Conservation (phyloP, 1,284 basidiomycete species). For the Heliocybe sulcata region DNA sequence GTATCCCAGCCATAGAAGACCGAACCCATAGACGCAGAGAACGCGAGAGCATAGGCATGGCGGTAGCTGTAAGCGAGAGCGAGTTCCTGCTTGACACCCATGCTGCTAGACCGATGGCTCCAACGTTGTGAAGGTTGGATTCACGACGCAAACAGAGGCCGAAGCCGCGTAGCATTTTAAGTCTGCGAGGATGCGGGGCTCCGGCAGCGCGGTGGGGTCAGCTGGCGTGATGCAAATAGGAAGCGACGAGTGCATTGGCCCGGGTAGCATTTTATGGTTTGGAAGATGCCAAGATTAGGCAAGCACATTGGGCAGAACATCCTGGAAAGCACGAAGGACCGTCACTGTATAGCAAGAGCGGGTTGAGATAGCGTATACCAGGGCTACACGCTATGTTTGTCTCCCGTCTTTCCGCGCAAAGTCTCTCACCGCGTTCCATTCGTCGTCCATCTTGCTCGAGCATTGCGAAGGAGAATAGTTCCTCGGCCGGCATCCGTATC, state of each 20-base stretch:
- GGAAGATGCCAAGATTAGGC: not conserved
- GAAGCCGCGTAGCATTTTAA: not conserved
- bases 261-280: not conserved
- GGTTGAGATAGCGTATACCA: not conserved
- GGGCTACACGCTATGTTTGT: not conserved
- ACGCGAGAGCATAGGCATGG: constrained; percentile 37
- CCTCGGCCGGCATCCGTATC: too few relatives aligned
- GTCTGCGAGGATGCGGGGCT: not conserved
- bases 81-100: constrained; percentile 20
- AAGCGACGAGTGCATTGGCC: too few relatives aligned
- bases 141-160: too few relatives aligned
- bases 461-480: too few relatives aligned
- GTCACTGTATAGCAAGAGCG: not conserved
- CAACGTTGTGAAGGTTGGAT: too few relatives aligned
- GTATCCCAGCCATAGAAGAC: constrained; percentile 33
- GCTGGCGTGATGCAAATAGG: not conserved
- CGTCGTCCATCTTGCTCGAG: too few relatives aligned
- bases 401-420: not conserved
- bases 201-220: not conserved
- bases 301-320: not conserved
- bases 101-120: constrained; percentile 2
- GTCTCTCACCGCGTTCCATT: too few relatives aligned
- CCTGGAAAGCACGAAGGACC: not conserved
- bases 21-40: constrained; percentile 39
- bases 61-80: constrained; percentile 24